These are phyloP conservation scores for Aureobasidium mangrovei DNA, from an alignment of 2,329 filamentous ascomycete genomes.

Conservation along the genomic window DNA sequence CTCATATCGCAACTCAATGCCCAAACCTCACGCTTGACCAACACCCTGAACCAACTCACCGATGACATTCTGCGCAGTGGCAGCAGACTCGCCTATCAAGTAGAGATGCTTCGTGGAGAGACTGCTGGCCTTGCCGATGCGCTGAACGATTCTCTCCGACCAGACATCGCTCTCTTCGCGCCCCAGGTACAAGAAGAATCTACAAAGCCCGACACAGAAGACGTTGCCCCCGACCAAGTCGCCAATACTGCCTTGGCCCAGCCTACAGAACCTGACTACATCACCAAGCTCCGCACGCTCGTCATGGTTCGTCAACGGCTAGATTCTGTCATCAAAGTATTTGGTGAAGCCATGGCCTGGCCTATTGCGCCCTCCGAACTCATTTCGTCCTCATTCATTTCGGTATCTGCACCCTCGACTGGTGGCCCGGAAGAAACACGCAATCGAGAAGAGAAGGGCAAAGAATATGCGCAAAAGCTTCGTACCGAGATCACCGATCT, in stretches of 20 bases:
- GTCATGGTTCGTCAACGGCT: slow-evolving; percentile 75
- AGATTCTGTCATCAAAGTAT: slow-evolving; percentile 80
- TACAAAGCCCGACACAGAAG: slow-evolving; percentile 12
- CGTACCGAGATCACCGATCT: slow-evolving; percentile 63
- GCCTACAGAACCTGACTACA: slow-evolving; percentile 40
- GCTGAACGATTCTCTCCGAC: slow-evolving; percentile 60
- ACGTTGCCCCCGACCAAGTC: slow-evolving; percentile 10
- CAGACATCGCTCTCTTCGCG: slow-evolving; percentile 66
- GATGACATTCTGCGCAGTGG: slow-evolving; percentile 91
- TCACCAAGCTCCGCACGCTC: slow-evolving; percentile 72
- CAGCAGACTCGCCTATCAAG: slow-evolving; percentile 83
- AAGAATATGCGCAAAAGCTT: slow-evolving; percentile 64
- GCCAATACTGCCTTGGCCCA: background rate
- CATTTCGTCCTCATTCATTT: slow-evolving; percentile 77
- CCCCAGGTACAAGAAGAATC: slow-evolving; percentile 3
- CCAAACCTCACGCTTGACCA: slow-evolving; percentile 75
- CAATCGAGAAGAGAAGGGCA: slow-evolving; percentile 76
- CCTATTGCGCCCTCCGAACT: slow-evolving; percentile 83
- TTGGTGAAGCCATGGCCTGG: slow-evolving; percentile 94
- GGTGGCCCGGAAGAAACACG: slow-evolving; percentile 48
- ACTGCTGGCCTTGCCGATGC: slow-evolving; percentile 71
- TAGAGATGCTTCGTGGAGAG: slow-evolving; percentile 86
- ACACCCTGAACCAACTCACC: slow-evolving; percentile 75
- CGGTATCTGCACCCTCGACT: slow-evolving; percentile 76
- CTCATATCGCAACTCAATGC: slow-evolving; percentile 82